These are phyloP conservation scores for Hyphopichia homilentoma DNA, from an alignment of 805 yeast genomes.

Conservation along the genomic window DNA sequence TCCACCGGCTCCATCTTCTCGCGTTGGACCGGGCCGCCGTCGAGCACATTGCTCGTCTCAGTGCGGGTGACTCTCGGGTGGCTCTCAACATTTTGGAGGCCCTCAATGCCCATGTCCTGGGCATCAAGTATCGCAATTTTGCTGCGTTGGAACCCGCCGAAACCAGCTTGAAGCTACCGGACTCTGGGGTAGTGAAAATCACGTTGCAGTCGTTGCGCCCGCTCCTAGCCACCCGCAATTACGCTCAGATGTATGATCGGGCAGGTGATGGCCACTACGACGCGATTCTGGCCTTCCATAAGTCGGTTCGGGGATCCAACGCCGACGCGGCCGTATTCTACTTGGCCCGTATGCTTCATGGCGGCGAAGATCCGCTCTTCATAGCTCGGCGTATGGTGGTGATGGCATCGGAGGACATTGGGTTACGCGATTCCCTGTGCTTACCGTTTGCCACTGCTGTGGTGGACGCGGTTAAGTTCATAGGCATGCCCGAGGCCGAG, in stretches of 20 bases:
- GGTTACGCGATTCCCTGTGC: slow-evolving; percentile 76
- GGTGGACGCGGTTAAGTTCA: slow-evolving; percentile 79
- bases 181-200: slow-evolving; percentile 36
- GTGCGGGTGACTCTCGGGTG: slow-evolving; percentile 87
- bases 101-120: slow-evolving; percentile 51
- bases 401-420: slow-evolving; percentile 94
- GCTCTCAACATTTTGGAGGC: slow-evolving; percentile 80
- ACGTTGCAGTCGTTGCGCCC: slow-evolving; percentile 38
- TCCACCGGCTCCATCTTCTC: slow-evolving; percentile 47
- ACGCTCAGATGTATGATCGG: slow-evolving; percentile 66
- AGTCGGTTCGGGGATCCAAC: slow-evolving; percentile 83
- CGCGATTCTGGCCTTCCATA: slow-evolving; percentile 93
- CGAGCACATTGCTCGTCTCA: slow-evolving; percentile 64
- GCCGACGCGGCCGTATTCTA: slow-evolving; percentile 89
- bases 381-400: slow-evolving; percentile 89
- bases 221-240: slow-evolving; percentile 39
- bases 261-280: slow-evolving; percentile 94
- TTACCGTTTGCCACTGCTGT: slow-evolving; percentile 85
- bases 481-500: slow-evolving; percentile 95
- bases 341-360: slow-evolving; percentile 79
- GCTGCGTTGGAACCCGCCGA: slow-evolving; percentile 14
- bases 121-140: slow-evolving; percentile 19
- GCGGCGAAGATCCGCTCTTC: slow-evolving; percentile 92
- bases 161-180: slow-evolving; percentile 9
- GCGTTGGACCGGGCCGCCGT: slow-evolving; percentile 54